Evolutionary conservation across 371 early-diverging fungal species (phyloP), one percentile per base, ranked within the genome.

Genomic region (Conidiobolus incongruus): DNA sequence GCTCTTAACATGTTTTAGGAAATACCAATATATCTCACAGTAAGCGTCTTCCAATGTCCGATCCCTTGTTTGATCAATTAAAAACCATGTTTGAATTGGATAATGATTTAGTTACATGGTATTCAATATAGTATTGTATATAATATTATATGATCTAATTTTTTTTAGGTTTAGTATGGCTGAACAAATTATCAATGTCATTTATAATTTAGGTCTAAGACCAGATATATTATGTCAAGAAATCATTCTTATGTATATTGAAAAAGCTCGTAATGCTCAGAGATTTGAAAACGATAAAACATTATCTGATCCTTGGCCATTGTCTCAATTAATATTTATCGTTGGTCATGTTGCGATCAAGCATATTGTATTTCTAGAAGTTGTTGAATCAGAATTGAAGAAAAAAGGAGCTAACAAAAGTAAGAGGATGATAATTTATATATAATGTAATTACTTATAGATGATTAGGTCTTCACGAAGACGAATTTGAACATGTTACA

Each of bases 281-380:
- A n/a, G n/a, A n/a, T n/a, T n/a, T n/a, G n/a, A n/a, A n/a, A n/a
- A n/a, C n/a, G n/a, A n/a, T n/a, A n/a, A n/a, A n/a, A 16, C 43
- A 22, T 39, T 54, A 33, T 51, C 30, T 38, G 66, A 72, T 39
- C 56, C 88, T 8, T 66, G 71, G 48, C 75, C 74, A 28, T 68
- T 94, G 1, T 70, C 77, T 43, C 81, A 90, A 41, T 59, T 95
- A 5, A 56, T 88, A 29, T 95, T 94, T 47, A 61, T 91, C 16
- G 79, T 86, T 16, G 95, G 96, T 0, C 96, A 94, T 56, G 74
- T 89, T 4, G 94, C 90, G 0, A 71, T 94, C 44, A 88, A 91
- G 56, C 82, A 92, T 47, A 81, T 91, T 48, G 92, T 89, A 10
- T 81, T 89, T 54, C 59, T 96, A 46, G 96, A 96, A 55, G 65